A percentile compares a stretch with the other conserved stretches of the same genome.
phyloP scores from a whole-genome alignment of 1,284 basidiomycete genomes.

The Flammula alnicola region DNA sequence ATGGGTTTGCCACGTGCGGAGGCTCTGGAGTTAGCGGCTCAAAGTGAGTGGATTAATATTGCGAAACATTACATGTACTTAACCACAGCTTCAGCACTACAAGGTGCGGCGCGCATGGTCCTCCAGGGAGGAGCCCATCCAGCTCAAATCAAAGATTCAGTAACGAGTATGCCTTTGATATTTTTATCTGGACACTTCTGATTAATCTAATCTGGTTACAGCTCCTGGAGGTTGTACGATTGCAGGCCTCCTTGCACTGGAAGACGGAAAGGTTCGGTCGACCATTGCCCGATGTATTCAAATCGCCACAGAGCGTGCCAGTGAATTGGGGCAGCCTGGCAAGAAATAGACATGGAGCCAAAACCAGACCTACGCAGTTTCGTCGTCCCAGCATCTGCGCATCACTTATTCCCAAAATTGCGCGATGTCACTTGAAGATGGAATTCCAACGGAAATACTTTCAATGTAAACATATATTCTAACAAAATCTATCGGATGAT shows the following conservation, averaged over 20 bases:
- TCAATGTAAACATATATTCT: too few species aligned
- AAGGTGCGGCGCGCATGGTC: slow-evolving; percentile 97
- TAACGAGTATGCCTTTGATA: slow-evolving; percentile 72
- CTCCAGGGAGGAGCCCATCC: slow-evolving; percentile 89
- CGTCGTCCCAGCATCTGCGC: background rate
- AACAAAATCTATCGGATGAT: too few species aligned
- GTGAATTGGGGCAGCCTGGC: slow-evolving; percentile 70
- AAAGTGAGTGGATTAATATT: slow-evolving; percentile 66
- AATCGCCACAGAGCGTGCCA: slow-evolving; percentile 87
- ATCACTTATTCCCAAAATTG: background rate
- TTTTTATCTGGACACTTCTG: background rate
- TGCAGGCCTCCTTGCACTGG: slow-evolving; percentile 92
- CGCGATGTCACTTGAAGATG: too few species aligned
- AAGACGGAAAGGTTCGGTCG: slow-evolving; percentile 92
- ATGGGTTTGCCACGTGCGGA: slow-evolving; percentile 97
- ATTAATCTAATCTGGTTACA: slow-evolving; percentile 33
- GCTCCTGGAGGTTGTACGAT: slow-evolving; percentile 99
- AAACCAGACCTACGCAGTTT: background rate
- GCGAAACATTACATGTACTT: too few species aligned
- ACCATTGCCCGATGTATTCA: slow-evolving; percentile 97
- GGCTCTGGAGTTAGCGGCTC: slow-evolving; percentile 93
- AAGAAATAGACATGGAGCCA: slow-evolving; percentile 41
- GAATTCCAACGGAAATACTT: too few species aligned
- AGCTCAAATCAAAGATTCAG: slow-evolving; percentile 96
- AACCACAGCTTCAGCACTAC: slow-evolving; percentile 68